Base-by-base conservation (phyloP, 768 basidiomycete species). In the Pilatotrama ljubarskyi region DNA sequence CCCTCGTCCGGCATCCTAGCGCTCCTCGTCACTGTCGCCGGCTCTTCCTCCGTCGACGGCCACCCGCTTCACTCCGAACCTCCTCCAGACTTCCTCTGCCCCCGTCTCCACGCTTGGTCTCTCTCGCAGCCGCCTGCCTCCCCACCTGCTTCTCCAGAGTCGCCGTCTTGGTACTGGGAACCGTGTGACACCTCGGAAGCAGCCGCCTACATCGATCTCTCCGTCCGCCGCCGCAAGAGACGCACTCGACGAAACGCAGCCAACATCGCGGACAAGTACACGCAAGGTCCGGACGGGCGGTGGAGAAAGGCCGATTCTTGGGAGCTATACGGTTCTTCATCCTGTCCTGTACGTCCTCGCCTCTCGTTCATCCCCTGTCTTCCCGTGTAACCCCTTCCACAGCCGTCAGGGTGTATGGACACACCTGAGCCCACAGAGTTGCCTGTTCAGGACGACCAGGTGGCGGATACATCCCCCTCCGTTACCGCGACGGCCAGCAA, bases 321-420 rank as follows among this genome's bases (percentile, higher is more conserved):
- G 74, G 82, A 84, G 13, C 73, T 90, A 38, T 89, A 86, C 65
- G 89, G 90, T n/a, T 85, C 84, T n/a, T 82, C 85, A 14, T 76
- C 86, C 38, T 82, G 86, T 68, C 60, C 74, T n/a, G 83, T 83
- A 66, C 75, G 84, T 76, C 29, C 14, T 50, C 20, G 1, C 35
- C 17, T 24, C 18, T 15, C 17, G 55, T 18, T 32, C 43, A 43
- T 41, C 57, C 36, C 15, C 47, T 42, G 5, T 20, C 35, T 47
- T n/a, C 11, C 24, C 35, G 38, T 63, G 15, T 61, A 41, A 58
- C 51, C 46, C 18, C 20, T 46, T 51, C 63, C 57, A 40, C 60
- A 61, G 44, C 36, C 44, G 55, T 66, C 32, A 50, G 72, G 6
- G 40, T 68, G 61, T 36, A 54, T 63, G 56, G 38, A 59, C 69